Conservation (phyloP, 768 basidiomycete species). For the Tephrocybe sp. region DNA sequence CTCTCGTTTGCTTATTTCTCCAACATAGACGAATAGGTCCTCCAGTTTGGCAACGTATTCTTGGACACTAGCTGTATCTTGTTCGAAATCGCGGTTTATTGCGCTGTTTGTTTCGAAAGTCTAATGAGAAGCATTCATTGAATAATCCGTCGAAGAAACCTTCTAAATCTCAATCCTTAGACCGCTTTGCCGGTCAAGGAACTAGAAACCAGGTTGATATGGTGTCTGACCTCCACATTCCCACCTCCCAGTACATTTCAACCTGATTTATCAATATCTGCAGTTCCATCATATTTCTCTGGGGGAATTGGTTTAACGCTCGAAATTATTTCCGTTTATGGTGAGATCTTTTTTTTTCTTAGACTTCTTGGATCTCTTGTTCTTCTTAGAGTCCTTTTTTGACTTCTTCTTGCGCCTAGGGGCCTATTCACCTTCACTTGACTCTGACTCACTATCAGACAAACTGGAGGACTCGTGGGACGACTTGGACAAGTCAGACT, state of each 20-base stretch:
- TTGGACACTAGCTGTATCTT: conserved; percentile 21
- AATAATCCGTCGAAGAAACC: conserved; percentile 6
- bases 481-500: too few relatives aligned
- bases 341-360: too few relatives aligned
- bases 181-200: conserved; percentile 1
- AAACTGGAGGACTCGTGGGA: too few relatives aligned
- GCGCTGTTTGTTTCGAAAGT: conserved; percentile 24
- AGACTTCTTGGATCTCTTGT: neutral
- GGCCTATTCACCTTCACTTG: too few relatives aligned
- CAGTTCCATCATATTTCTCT: conserved; percentile 10
- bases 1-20: conserved; percentile 20
- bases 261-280: conserved; percentile 9
- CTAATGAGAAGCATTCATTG: conserved; percentile 4
- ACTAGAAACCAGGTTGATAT: neutral
- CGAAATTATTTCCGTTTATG: too few relatives aligned
- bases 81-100: conserved; percentile 14
- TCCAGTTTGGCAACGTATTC: conserved; percentile 29
- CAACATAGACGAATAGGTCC: conserved; percentile 26
- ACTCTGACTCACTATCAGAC: too few relatives aligned
- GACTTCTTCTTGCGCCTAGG: too few relatives aligned
- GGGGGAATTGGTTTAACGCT: conserved; percentile 16
- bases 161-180: neutral
- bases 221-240: neutral
- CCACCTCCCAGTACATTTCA: conserved; percentile 12
- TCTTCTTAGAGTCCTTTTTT: neutral